phyloP scores from a whole-genome alignment of 202 grass and related monocot genomes.

The Dendrocalamus latiflorus region DNA sequence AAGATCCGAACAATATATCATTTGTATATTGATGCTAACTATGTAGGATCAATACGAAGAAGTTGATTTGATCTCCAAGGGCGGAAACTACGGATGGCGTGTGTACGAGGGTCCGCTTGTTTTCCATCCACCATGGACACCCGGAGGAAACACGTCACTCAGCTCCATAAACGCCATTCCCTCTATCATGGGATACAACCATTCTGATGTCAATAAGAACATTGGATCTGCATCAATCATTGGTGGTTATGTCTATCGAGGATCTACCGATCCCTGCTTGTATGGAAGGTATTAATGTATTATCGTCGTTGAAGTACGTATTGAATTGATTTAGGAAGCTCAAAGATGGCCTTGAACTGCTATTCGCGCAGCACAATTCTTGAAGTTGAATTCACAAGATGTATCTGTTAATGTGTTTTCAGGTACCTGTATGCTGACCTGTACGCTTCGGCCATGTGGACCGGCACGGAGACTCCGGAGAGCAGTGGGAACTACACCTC shows the following conservation, averaged over 20 bases:
- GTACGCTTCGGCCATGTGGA: no score
- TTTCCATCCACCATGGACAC: constrained; percentile 15
- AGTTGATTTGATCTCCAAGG: constrained; percentile 47
- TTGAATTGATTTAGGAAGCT: not conserved
- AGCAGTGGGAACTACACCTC: no score
- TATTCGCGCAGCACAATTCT: not conserved
- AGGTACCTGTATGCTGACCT: no score
- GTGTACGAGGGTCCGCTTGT: constrained; percentile 39
- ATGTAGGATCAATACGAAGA: constrained; percentile 60
- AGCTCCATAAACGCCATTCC: constrained; percentile 61
- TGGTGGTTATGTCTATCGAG: constrained; percentile 46
- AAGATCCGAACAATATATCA: no score
- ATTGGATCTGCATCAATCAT: constrained; percentile 66
- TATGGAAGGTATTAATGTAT: constrained; percentile 40
- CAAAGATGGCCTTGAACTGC: not conserved
- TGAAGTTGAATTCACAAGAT: not conserved
- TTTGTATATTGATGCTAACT: constrained; percentile 14
- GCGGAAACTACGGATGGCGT: constrained; percentile 61
- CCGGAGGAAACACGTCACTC: constrained; percentile 47
- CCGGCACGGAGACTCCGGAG: no score
- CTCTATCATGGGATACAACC: constrained; percentile 65
- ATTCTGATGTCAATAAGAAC: constrained; percentile 57
- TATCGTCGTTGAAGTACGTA: not conserved
- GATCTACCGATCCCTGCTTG: constrained; percentile 41
- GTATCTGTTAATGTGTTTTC: no score